Evolutionary conservation across 2,329 filamentous ascomycete genomes (phyloP).

Genomic region (Arthroderma sp.): DNA sequence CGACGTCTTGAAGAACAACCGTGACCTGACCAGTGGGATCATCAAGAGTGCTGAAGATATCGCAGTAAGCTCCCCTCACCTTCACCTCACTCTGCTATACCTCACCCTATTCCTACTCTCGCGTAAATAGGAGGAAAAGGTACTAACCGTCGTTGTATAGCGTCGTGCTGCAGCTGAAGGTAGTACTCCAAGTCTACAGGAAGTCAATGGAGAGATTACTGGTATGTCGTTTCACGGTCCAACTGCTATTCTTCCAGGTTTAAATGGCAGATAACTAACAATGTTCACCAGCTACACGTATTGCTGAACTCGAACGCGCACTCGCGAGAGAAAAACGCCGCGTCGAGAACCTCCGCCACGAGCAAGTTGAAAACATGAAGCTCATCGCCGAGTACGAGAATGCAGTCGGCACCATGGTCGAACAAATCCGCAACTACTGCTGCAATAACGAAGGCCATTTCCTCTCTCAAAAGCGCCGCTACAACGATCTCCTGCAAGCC

Average conservation of each 20-base stretch:
- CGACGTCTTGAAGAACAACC: constrained; percentile 38
- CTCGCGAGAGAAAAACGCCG: constrained; percentile 35
- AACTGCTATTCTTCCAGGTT: not conserved
- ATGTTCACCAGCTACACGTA: constrained; percentile 31
- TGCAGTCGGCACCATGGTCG: constrained; percentile 37
- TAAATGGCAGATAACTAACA: not conserved
- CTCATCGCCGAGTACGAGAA: constrained; percentile 39
- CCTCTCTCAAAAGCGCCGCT: constrained; percentile 37
- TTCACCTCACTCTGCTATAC: not conserved
- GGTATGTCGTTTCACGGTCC: constrained; percentile 21
- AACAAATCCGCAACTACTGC: constrained; percentile 41
- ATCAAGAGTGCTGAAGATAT: constrained; percentile 40
- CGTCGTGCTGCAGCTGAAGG: constrained; percentile 34
- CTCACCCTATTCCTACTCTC: too few species aligned
- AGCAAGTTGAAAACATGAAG: constrained; percentile 38
- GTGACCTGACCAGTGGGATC: constrained; percentile 39
- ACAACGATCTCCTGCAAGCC: constrained; percentile 39
- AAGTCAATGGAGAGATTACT: constrained; percentile 34
- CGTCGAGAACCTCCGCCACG: constrained; percentile 33
- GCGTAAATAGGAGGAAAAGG: not conserved
- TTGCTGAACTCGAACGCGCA: constrained; percentile 38
- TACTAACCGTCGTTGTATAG: constrained; percentile 19
- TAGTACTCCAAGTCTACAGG: constrained; percentile 29
- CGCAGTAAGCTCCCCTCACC: constrained; percentile 26
- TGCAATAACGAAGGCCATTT: constrained; percentile 39